Conservation (phyloP, 768 basidiomycete species). For the Naganishia vaughanmartiniae region DNA sequence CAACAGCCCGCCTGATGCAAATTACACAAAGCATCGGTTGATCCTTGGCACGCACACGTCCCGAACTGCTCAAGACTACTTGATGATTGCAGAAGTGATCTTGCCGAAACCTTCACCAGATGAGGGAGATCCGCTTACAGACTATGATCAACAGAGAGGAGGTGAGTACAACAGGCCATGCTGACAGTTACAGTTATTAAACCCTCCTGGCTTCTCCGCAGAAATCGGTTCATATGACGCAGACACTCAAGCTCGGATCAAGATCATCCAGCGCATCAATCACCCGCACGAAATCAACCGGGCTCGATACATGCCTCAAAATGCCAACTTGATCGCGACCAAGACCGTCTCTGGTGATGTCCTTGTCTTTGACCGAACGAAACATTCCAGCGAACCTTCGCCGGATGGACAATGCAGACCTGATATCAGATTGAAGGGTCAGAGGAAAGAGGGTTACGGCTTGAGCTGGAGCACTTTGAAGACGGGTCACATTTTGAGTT, state of each 20-base stretch:
- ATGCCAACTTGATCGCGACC: conserved; percentile 92
- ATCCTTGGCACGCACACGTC: conserved; percentile 98
- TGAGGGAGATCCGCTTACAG: conserved; percentile 69
- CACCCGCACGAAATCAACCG: conserved; percentile 94
- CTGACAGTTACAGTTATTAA: neutral
- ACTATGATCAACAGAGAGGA: conserved; percentile 88
- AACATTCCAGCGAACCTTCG: conserved; percentile 90
- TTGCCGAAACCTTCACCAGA: conserved; percentile 70
- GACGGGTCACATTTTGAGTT: conserved; percentile 78
- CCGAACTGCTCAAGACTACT: conserved; percentile 85
- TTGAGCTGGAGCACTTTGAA: conserved; percentile 86
- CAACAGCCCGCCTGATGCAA: conserved; percentile 77
- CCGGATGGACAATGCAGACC: conserved; percentile 79
- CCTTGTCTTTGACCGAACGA: conserved; percentile 92
- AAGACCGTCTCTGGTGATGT: conserved; percentile 89
- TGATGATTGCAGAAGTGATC: conserved; percentile 91
- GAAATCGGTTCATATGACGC: conserved; percentile 91
- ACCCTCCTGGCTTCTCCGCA: conserved; percentile 31
- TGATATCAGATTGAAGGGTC: conserved; percentile 84
- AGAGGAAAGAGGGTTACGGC: conserved; percentile 91
- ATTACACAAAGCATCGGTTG: conserved; percentile 91
- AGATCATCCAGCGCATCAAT: conserved; percentile 89
- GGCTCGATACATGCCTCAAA: conserved; percentile 99
- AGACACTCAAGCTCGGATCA: conserved; percentile 78
- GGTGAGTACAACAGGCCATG: conserved; percentile 45